Base-by-base conservation (phyloP, 2,329 filamentous ascomycete species). In the Colletotrichum sp. region DNA sequence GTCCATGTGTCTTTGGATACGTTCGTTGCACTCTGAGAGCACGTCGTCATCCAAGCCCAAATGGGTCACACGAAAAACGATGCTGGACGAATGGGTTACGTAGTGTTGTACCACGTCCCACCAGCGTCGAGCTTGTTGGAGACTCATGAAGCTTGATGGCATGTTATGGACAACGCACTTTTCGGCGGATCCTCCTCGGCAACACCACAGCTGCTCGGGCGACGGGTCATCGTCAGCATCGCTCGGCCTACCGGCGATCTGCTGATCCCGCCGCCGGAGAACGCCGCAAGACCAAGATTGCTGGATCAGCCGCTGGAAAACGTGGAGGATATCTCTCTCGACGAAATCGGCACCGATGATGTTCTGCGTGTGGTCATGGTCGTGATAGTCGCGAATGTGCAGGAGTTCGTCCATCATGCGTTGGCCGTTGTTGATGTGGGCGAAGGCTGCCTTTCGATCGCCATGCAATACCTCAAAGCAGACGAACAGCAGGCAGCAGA, bases 391-490 rank as follows among this genome's bases (percentile, higher is more conserved):
- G 15, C 19, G 60, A 7, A 55, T 60, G 19, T 68, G 66, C 22
- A 81, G 71, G 25, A 86, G 81, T 68, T 84, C 84, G 52, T 83
- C 81, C 22, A 85, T 78, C 76, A 87, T 83, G 72, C 79, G 80
- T 71, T 84, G 82, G 2, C 85, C 85, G 69, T 82, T 83, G 63
- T 79, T 80, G 63, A 86, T 79, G 75, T 87, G 85, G 9, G 80
- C 78, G 16, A 85, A 79, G 1, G 84, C 84, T 1, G 81, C 82
- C 25, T 79, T 78, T 12, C 78, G 78, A 73, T 86, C 85, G 27
- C 82, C 83, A 74, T 86, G 84, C 52, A 85, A 71, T 3, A 81
- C 80, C 70, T 86, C 84, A 68, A 86, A 85, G 68, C 84, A 80
- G 70, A 83, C 80, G 77, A 86, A 85, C 57, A 86, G 81, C 64